phyloP scores from a whole-genome alignment of 352 stramenopile species.

The Phytophthora tentaculata region DNA sequence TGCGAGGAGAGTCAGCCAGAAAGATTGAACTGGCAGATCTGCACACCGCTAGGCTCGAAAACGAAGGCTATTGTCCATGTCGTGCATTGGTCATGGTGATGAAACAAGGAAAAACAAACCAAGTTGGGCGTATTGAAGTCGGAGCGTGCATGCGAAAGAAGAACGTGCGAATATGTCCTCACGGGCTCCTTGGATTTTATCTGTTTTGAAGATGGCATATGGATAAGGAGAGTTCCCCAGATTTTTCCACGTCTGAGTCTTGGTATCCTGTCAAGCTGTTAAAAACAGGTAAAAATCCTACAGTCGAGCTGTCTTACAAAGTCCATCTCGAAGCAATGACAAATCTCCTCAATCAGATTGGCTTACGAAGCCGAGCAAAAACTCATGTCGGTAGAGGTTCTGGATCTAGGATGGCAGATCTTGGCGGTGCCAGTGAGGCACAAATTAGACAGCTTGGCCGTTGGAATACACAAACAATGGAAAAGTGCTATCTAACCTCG shows the following conservation, averaged over 20 bases:
- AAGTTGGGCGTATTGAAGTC: neutral
- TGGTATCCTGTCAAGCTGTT: neutral
- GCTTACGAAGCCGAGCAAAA: neutral
- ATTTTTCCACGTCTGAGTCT: neutral
- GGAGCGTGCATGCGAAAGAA: neutral
- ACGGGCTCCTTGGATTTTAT: neutral
- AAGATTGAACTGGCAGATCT: neutral
- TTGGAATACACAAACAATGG: neutral
- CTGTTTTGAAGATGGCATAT: neutral
- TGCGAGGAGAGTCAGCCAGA: neutral
- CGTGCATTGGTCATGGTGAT: neutral
- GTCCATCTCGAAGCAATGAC: neutral
- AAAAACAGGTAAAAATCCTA: neutral
- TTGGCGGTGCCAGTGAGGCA: neutral
- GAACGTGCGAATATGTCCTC: neutral
- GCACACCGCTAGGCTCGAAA: neutral
- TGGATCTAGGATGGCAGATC: neutral
- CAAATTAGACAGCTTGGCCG: neutral
- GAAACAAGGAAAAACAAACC: neutral
- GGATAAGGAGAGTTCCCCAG: neutral
- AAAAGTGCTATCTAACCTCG: neutral
- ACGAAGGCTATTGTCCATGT: neutral
- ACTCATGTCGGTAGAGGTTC: neutral
- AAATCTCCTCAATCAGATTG: neutral
- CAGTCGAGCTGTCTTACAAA: neutral